Base-by-base conservation (phyloP, 1,284 basidiomycete genomes). In the Peniophora sp. region DNA sequence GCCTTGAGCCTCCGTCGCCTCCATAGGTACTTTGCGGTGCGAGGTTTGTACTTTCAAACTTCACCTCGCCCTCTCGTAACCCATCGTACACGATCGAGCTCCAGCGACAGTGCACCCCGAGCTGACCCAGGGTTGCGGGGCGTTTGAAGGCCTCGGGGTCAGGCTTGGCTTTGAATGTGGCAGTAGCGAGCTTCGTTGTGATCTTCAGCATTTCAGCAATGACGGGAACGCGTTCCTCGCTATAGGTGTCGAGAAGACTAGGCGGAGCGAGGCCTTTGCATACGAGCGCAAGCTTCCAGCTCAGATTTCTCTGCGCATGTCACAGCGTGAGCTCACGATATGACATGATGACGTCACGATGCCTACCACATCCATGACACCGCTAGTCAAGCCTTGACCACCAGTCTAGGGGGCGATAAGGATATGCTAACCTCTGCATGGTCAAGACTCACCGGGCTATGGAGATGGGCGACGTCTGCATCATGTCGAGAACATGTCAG, bases 51-150 rank as follows among this genome's bases (percentile, higher is more conserved):
- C 17, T 35, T 18, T 52, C 36, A 1, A n/a, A 60, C 18, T 60
- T 54, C 5, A 54, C 56, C 8, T 48, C 55, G 35, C 61, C 63
- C 14, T 41, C 17, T 1, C 27, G 14, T 2, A 58, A 55, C 48
- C 70, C 71, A 48, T 76, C 72, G 17, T 72, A 41, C 20, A 75
- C 65, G 47, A 75, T 67, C 3, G 68, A 60, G 56, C 74, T 76
- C 66, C 70, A 70, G 20, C 74, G 66, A 52, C 71, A 76, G 58
- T 76, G 76, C 34, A 76, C 65, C 1, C 73, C 73, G 36, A 75
- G 64, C 57, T 71, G 69, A 18, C 59, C 54, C 24, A 75, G 61
- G 2, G 59, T 58, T 11, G 59, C 60, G 10, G 41, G 54, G 14
- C 61, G 60, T 15, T 41, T 20, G 18, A 20, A 41, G 8, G 15